Evolutionary conservation across 148 eudicot species (phyloP).

Genomic region (Tetragonia tetragonoides): DNA sequence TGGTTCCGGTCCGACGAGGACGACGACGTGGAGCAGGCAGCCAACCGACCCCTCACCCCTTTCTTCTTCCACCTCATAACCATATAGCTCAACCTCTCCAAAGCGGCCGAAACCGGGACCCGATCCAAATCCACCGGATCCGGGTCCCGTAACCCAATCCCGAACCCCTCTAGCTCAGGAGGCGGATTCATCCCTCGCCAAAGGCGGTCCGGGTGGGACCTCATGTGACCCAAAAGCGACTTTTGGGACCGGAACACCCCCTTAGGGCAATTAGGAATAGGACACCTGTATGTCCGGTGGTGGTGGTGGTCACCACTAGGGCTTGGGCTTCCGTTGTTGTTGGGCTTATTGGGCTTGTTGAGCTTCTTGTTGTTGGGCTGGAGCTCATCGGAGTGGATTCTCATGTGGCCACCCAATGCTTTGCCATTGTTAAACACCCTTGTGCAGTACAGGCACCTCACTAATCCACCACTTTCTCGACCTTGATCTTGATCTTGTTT

Average conservation of each 20-base stretch:
- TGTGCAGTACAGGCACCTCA: constrained; percentile 23
- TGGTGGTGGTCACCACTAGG: background rate
- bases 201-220: constrained; percentile 53
- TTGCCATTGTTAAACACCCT: constrained; percentile 27
- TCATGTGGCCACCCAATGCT: constrained; percentile 41
- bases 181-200: constrained; percentile 60
- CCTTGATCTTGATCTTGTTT: constrained; percentile 10
- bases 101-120: background rate
- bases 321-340: background rate
- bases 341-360: background rate
- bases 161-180: background rate
- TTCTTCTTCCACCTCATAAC: background rate
- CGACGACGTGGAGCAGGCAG: background rate
- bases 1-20: background rate
- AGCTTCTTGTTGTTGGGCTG: background rate
- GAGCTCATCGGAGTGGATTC: constrained; percentile 20
- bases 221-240: constrained; percentile 64
- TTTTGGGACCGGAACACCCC: constrained; percentile 36
- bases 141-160: background rate
- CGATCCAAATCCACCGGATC: background rate
- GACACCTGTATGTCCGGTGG: too few relatives aligned
- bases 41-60: background rate
- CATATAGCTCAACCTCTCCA: background rate
- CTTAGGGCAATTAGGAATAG: too few relatives aligned
- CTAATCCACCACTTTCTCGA: background rate